Percentiles rank a stretch among this genome's conserved stretches.
phyloP scores from a whole-genome alignment of 1,284 basidiomycete genomes.

The Testicularia cyperi region DNA sequence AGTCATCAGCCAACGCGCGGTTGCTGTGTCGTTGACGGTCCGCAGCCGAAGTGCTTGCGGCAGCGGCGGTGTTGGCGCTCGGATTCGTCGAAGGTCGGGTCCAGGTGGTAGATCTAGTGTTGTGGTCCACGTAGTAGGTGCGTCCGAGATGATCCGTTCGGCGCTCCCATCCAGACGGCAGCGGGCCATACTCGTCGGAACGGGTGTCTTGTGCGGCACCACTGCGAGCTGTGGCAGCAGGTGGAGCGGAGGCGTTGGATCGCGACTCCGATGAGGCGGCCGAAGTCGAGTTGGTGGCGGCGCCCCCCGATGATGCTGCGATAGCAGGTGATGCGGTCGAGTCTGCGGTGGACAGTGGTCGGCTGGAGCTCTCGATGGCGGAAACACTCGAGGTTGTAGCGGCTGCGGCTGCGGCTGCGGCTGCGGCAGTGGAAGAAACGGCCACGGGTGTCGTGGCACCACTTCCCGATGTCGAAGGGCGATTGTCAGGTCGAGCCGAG shows the following conservation, averaged over 20 bases:
- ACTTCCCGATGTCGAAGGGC: conserved; percentile 25
- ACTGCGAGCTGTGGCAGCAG: conserved; percentile 13
- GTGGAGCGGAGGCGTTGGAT: conserved; percentile 9
- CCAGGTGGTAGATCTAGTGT: conserved; percentile 92
- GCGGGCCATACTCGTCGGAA: conserved; percentile 54
- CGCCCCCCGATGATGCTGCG: conserved; percentile 1
- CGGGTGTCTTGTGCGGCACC: conserved; percentile 27
- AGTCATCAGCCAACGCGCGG: conserved; percentile 58
- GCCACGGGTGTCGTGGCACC: conserved; percentile 15
- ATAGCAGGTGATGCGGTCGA: conserved; percentile 8
- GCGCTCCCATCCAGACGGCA: conserved; percentile 91
- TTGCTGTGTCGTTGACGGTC: conserved; percentile 56
- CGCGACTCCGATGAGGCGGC: too few relatives aligned
- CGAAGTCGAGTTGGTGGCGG: conserved; percentile 9
- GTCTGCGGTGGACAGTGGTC: conserved; percentile 24
- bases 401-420: conserved; percentile 8
- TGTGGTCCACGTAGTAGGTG: conserved; percentile 79
- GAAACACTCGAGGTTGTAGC: too few relatives aligned
- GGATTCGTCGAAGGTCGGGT: conserved; percentile 62
- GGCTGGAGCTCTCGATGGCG: too few relatives aligned
- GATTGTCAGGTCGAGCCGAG: conserved; percentile 13
- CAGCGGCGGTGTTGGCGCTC: conserved; percentile 45
- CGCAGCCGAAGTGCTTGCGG: conserved; percentile 44
- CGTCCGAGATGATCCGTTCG: conserved; percentile 83
- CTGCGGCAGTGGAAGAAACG: conserved; percentile 13